These are phyloP conservation scores for Zygoascus biomembranicola DNA, from an alignment of 805 yeast species.

Conservation along the genomic window DNA sequence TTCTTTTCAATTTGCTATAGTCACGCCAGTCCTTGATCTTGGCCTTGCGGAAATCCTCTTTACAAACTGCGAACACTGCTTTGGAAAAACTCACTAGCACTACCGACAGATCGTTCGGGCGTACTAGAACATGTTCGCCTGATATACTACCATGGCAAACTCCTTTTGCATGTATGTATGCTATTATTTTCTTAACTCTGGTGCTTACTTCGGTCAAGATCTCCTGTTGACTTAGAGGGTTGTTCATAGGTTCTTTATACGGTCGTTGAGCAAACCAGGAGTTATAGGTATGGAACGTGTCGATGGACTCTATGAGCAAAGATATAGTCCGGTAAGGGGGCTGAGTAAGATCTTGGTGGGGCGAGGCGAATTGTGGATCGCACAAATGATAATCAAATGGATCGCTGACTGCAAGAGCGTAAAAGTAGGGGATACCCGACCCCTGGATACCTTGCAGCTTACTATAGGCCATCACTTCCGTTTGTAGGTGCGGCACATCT, in stretches of 20 bases:
- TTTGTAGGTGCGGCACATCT: background rate
- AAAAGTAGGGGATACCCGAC: constrained; percentile 8
- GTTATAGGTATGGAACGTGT: constrained; percentile 1
- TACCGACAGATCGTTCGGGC: background rate
- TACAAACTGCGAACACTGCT: background rate
- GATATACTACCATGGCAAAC: constrained; percentile 2
- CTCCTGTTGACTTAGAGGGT: background rate
- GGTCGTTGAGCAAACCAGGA: constrained; percentile 6
- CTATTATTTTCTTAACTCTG: background rate
- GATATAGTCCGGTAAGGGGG: background rate
- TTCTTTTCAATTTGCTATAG: background rate
- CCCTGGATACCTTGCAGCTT: constrained; percentile 11
- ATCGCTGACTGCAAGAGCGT: constrained; percentile 9
- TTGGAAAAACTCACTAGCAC: background rate
- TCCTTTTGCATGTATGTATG: constrained; percentile 1
- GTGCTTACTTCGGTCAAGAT: background rate
- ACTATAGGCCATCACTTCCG: constrained; percentile 3
- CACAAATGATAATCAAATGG: constrained; percentile 1
- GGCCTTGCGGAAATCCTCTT: background rate
- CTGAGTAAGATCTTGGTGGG: background rate
- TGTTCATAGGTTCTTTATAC: background rate
- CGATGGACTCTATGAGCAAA: constrained; percentile 6
- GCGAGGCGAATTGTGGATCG: background rate
- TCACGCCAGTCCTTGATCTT: background rate
- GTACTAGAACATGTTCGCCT: background rate